Percentiles rank a stretch among this genome's conserved stretches.
phyloP scores from a whole-genome alignment of 2,329 filamentous ascomycete species.

The Raffaelea albimanens region DNA sequence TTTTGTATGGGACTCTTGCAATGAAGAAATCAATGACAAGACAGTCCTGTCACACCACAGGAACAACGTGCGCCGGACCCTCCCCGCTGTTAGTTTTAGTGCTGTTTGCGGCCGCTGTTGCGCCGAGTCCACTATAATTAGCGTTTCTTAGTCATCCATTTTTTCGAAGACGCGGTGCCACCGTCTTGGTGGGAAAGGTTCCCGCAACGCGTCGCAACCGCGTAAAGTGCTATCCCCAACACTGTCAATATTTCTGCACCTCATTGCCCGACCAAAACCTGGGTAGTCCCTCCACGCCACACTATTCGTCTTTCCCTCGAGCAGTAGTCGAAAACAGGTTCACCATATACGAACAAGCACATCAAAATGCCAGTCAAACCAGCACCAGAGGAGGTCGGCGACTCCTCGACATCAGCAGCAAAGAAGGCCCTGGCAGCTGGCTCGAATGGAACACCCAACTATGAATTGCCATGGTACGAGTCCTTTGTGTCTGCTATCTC shows the following conservation, averaged over 20 bases:
- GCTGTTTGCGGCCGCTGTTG: too few species aligned
- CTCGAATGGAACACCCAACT: slow-evolving; percentile 43
- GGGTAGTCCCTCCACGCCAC: neutral
- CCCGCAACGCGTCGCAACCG: slow-evolving; percentile 1
- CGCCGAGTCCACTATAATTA: too few species aligned
- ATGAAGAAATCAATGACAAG: too few species aligned
- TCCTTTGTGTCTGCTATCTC: neutral
- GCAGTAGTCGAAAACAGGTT: too few species aligned
- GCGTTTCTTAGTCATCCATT: too few species aligned
- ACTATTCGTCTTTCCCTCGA: too few species aligned
- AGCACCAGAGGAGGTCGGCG: slow-evolving; percentile 43
- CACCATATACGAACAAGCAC: neutral
- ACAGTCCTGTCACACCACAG: too few species aligned
- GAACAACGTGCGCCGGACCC: too few species aligned
- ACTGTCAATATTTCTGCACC: neutral
- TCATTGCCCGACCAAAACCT: neutral
- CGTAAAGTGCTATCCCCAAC: neutral
- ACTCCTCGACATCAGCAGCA: slow-evolving; percentile 49
- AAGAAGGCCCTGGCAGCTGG: slow-evolving; percentile 45
- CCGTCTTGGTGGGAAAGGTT: too few species aligned
- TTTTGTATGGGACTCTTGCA: too few species aligned
- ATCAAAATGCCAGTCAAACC: slow-evolving; percentile 35
- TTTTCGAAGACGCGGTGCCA: too few species aligned
- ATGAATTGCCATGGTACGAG: slow-evolving; percentile 70
- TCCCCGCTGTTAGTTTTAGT: too few species aligned